Percentiles rank a stretch among this genome's conserved stretches.
These are phyloP conservation scores for Tausonia pullulans DNA, from an alignment of 1,284 basidiomycete genomes.

Conservation along the genomic window DNA sequence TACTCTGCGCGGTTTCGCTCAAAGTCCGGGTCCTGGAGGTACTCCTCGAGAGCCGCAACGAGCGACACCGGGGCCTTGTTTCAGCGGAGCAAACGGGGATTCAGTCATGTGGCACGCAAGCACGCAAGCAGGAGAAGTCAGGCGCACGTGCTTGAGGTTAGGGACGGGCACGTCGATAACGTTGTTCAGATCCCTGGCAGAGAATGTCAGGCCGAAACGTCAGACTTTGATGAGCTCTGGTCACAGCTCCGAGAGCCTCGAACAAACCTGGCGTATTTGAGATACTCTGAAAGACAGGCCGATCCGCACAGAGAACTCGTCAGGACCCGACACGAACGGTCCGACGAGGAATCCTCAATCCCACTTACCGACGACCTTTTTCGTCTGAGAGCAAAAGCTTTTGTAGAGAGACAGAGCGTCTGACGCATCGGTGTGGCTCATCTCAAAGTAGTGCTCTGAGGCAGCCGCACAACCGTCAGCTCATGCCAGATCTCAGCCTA, in stretches of 20 bases:
- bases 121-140: not conserved
- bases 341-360: too few species aligned
- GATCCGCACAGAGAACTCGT: too few species aligned
- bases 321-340: too few species aligned
- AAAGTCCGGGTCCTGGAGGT: slow-evolving; percentile 89
- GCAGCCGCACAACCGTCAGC: not conserved
- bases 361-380: slow-evolving; percentile 54
- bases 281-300: slow-evolving; percentile 47
- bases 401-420: slow-evolving; percentile 83
- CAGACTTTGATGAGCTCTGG: too few species aligned
- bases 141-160: slow-evolving; percentile 75
- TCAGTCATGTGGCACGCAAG: not conserved
- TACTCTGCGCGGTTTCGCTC: slow-evolving; percentile 90
- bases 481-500: not conserved
- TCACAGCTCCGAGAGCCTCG: too few species aligned
- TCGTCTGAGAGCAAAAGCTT: slow-evolving; percentile 88
- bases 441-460: slow-evolving; percentile 94
- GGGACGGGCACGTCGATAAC: slow-evolving; percentile 87
- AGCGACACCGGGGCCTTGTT: slow-evolving; percentile 80
- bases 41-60: slow-evolving; percentile 87
- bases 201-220: too few species aligned
- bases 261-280: slow-evolving; percentile 54
- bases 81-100: not conserved
- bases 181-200: slow-evolving; percentile 68
- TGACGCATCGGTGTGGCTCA: slow-evolving; percentile 84